phyloP scores from a whole-genome alignment of 2,329 filamentous ascomycete genomes.

The Sporothrix luriei region DNA sequence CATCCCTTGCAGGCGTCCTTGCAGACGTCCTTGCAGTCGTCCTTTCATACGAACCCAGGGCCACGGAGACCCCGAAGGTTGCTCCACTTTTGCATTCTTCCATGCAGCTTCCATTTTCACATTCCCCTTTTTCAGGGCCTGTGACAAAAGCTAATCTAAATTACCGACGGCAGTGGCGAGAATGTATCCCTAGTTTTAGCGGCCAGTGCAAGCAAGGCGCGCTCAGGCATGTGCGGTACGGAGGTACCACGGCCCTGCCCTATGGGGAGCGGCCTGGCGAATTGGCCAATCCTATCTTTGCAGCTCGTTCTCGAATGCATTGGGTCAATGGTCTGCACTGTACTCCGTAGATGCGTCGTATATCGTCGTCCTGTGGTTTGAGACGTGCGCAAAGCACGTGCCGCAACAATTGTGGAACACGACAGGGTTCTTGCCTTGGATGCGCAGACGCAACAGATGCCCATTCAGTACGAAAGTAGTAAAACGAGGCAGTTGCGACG shows the following conservation, averaged over 20 bases:
- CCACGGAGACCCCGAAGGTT: slow-evolving; percentile 18
- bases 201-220: slow-evolving; percentile 5
- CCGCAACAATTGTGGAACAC: neutral
- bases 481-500: slow-evolving; percentile 12
- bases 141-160: neutral
- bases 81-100: slow-evolving; percentile 13
- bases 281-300: too few relatives aligned
- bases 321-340: neutral
- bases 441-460: slow-evolving; percentile 5
- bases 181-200: slow-evolving; percentile 6
- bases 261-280: neutral
- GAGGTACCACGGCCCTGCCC: neutral
- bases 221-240: neutral
- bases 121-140: slow-evolving; percentile 2
- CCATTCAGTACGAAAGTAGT: neutral
- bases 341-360: neutral
- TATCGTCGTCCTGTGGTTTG: neutral
- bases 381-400: neutral
- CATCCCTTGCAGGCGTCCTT: neutral
- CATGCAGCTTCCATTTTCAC: neutral
- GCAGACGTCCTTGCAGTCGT: neutral
- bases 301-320: neutral
- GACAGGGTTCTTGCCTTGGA: neutral
- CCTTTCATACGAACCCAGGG: neutral
- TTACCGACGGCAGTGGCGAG: slow-evolving; percentile 7